A percentile compares a stretch with the other conserved stretches of the same genome.
phyloP scores from a whole-genome alignment of 768 basidiomycete species.

The Lentinula edodes region DNA sequence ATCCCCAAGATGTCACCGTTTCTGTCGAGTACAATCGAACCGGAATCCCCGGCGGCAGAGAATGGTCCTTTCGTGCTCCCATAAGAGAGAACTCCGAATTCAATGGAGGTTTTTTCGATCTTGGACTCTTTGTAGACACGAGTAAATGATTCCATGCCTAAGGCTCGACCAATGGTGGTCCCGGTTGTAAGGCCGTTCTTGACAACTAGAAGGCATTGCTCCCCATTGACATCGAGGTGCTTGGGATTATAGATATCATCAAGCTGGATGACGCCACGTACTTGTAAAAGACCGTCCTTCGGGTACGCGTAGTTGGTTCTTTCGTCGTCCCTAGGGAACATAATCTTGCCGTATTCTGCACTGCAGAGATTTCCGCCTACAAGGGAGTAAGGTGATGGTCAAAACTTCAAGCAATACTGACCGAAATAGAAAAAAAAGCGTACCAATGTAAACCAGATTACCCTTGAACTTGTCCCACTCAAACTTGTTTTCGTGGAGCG shows the following conservation, averaged over 20 bases:
- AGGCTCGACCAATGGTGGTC: conserved; percentile 24
- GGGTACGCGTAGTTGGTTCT: conserved; percentile 10
- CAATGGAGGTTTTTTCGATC: conserved; percentile 18
- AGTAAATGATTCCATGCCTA: conserved; percentile 20
- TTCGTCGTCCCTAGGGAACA: neutral
- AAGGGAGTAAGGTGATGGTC: neutral
- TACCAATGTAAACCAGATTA: conserved; percentile 13
- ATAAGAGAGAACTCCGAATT: conserved; percentile 21
- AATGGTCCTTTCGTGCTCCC: conserved; percentile 20
- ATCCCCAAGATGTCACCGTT: conserved; percentile 27
- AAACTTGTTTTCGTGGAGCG: conserved; percentile 6
- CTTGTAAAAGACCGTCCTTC: conserved; percentile 19
- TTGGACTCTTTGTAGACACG: conserved; percentile 14
- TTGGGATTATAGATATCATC: conserved; percentile 21
- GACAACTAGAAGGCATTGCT: conserved; percentile 22
- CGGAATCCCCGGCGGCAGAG: conserved; percentile 30
- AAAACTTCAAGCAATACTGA: too few species aligned
- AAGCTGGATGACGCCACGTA: conserved; percentile 20
- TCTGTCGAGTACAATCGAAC: conserved; percentile 25
- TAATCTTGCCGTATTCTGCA: neutral
- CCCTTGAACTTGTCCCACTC: conserved; percentile 7
- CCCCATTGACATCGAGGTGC: conserved; percentile 20
- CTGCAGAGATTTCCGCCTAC: neutral
- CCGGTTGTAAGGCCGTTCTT: conserved; percentile 29
- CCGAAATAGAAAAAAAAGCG: neutral